These are phyloP conservation scores for Athelia sp. DNA, from an alignment of 1,284 basidiomycete species.

Conservation along the genomic window DNA sequence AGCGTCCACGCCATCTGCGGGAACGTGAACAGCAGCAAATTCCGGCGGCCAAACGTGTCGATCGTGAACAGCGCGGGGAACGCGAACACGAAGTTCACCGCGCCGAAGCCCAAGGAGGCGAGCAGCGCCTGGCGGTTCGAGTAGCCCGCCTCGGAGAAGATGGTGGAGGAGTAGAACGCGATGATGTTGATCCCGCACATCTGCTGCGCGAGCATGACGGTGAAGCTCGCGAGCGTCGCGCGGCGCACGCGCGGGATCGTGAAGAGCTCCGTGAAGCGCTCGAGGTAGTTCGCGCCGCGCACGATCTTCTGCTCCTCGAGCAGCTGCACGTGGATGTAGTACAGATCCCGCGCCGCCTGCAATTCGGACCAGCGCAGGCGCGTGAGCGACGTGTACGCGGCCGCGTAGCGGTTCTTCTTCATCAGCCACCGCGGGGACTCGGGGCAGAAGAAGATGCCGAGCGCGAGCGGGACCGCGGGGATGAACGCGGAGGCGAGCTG, in stretches of 20 bases:
- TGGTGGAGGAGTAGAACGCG: constrained; percentile 66
- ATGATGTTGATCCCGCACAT: constrained; percentile 48
- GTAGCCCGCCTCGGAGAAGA: constrained; percentile 60
- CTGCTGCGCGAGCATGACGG: constrained; percentile 66
- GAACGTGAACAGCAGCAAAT: constrained; percentile 53
- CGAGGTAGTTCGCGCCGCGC: constrained; percentile 38
- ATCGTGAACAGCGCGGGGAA: constrained; percentile 53
- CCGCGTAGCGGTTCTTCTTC: constrained; percentile 52
- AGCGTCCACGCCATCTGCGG: constrained; percentile 57
- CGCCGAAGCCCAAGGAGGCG: constrained; percentile 71
- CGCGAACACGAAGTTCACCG: constrained; percentile 63
- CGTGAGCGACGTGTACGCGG: constrained; percentile 54
- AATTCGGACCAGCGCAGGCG: constrained; percentile 60
- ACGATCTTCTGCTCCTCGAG: constrained; percentile 49
- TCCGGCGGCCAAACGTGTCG: constrained; percentile 44
- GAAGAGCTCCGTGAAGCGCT: constrained; percentile 60
- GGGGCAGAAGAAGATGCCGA: constrained; percentile 50
- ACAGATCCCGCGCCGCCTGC: constrained; percentile 57
- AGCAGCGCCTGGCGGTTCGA: constrained; percentile 43
- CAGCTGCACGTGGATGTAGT: constrained; percentile 56
- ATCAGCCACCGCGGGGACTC: constrained; percentile 70
- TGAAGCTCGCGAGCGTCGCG: constrained; percentile 60
- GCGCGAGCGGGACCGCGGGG: constrained; percentile 42
- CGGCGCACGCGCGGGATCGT: constrained; percentile 64
- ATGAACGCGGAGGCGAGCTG: constrained; percentile 52